Evolutionary conservation across 768 basidiomycete species (phyloP).

Genomic region (Kwoniella shandongensis): DNA sequence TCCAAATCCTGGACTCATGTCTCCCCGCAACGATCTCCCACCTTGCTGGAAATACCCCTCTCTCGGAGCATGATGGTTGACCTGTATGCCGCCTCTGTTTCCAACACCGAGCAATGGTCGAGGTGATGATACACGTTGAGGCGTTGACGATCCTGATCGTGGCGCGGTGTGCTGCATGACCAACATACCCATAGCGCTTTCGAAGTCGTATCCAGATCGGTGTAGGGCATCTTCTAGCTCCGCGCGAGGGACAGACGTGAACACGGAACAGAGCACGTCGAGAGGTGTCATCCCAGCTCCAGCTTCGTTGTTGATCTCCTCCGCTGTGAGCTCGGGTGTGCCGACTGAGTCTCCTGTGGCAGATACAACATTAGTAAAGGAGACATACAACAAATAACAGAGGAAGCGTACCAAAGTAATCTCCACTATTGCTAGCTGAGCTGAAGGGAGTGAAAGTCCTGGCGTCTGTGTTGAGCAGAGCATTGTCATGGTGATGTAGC

Average conservation of each 20-base stretch:
- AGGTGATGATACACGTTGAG: conserved; percentile 43
- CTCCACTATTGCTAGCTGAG: conserved; percentile 3
- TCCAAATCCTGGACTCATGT: conserved; percentile 43
- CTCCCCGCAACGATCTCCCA: conserved; percentile 46
- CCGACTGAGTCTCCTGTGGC: too few relatives aligned
- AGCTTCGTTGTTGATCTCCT: conserved; percentile 26
- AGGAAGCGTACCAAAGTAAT: conserved; percentile 20
- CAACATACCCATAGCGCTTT: conserved; percentile 90
- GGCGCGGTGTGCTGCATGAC: conserved; percentile 62
- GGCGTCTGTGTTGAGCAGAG: conserved; percentile 60
- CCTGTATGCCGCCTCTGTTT: conserved; percentile 32
- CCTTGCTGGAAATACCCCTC: conserved; percentile 49
- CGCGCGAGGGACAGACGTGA: conserved; percentile 81
- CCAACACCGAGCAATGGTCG: conserved; percentile 44
- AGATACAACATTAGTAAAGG: too few relatives aligned
- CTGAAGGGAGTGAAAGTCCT: conserved; percentile 59
- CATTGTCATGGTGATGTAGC: conserved; percentile 66
- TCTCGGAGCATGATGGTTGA: conserved; percentile 42
- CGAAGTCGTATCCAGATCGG: conserved; percentile 88
- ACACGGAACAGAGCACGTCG: conserved; percentile 90
- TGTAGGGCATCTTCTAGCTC: conserved; percentile 92
- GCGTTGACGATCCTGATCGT: conserved; percentile 57
- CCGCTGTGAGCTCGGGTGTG: conserved; percentile 5
- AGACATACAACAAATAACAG: too few relatives aligned
- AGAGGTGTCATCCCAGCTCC: conserved; percentile 86